Percentiles rank a stretch among this genome's conserved stretches.
phyloP scores from a whole-genome alignment of 2,329 filamentous ascomycete genomes.

The Grosmannia clavigera region DNA sequence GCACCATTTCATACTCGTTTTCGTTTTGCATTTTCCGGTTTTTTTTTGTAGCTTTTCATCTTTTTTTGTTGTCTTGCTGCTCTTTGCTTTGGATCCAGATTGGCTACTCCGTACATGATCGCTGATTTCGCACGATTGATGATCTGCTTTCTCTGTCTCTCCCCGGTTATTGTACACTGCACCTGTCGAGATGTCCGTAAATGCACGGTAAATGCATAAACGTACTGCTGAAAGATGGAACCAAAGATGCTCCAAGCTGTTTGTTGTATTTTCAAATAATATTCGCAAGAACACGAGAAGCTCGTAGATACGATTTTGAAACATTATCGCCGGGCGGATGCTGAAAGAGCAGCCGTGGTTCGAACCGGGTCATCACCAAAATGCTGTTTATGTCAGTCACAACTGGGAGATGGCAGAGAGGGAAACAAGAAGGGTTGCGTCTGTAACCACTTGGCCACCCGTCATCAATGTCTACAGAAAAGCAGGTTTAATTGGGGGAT shows the following conservation, averaged over 20 bases:
- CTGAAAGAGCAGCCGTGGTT: not conserved
- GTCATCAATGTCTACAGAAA: not conserved
- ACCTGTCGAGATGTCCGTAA: not conserved
- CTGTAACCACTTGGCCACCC: conserved; percentile 1
- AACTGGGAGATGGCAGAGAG: not conserved
- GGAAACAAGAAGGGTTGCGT: not conserved
- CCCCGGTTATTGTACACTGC: not conserved
- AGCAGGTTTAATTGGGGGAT: not conserved
- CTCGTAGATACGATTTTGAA: not conserved
- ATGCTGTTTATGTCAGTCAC: not conserved
- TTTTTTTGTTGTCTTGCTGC: not conserved
- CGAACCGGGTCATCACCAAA: not conserved
- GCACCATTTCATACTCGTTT: not conserved
- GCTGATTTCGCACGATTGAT: too few relatives aligned
- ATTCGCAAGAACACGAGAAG: not conserved
- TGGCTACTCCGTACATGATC: not conserved
- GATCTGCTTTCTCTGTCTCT: not conserved
- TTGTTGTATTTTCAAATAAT: not conserved
- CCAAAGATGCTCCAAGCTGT: not conserved
- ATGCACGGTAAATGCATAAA: not conserved
- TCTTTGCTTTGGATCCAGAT: not conserved
- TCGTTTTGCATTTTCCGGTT: not conserved
- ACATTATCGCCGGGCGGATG: not conserved
- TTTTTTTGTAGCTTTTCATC: not conserved
- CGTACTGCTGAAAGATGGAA: not conserved